These are phyloP conservation scores for Aspergillus kassunensis DNA, from an alignment of 495 filamentous ascomycete species.

Conservation along the genomic window DNA sequence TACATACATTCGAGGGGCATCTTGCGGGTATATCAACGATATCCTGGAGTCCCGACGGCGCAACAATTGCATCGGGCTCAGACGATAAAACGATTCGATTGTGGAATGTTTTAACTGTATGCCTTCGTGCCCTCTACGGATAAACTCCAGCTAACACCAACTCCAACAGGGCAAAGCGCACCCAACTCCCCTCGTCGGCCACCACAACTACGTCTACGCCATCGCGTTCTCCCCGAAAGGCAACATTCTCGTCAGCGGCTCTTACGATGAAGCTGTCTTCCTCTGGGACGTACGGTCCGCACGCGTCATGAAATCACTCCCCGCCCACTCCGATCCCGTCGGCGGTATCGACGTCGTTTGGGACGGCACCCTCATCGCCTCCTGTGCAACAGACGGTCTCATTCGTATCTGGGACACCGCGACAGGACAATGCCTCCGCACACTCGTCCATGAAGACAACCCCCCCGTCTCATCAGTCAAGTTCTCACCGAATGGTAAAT, in stretches of 20 bases:
- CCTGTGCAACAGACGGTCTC: slow-evolving; percentile 84
- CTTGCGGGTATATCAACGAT: slow-evolving; percentile 86
- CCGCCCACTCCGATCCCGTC: slow-evolving; percentile 92
- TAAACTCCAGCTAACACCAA: background rate
- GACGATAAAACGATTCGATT: slow-evolving; percentile 95
- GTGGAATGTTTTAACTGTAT: slow-evolving; percentile 79
- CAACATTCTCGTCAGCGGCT: slow-evolving; percentile 90
- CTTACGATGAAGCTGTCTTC: slow-evolving; percentile 95
- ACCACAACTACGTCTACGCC: slow-evolving; percentile 93
- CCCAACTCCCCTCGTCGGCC: slow-evolving; percentile 66
- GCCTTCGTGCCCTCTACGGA: slow-evolving; percentile 12
- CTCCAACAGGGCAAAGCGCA: slow-evolving; percentile 53
- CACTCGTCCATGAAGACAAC: slow-evolving; percentile 94
- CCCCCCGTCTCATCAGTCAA: slow-evolving; percentile 84
- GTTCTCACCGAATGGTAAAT: slow-evolving; percentile 91
- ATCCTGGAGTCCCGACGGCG: slow-evolving; percentile 85
- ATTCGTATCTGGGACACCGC: slow-evolving; percentile 94
- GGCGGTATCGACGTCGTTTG: slow-evolving; percentile 87
- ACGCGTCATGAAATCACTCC: slow-evolving; percentile 78
- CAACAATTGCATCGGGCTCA: slow-evolving; percentile 81
- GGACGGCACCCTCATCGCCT: slow-evolving; percentile 87
- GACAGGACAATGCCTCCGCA: slow-evolving; percentile 91
- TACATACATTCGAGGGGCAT: slow-evolving; percentile 90
- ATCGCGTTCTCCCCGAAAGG: slow-evolving; percentile 94
- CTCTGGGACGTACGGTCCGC: slow-evolving; percentile 91